A percentile compares a stretch with the other conserved stretches of the same genome.
Evolutionary conservation across 805 yeast species (phyloP).

Genomic region (Ogataea henricii): DNA sequence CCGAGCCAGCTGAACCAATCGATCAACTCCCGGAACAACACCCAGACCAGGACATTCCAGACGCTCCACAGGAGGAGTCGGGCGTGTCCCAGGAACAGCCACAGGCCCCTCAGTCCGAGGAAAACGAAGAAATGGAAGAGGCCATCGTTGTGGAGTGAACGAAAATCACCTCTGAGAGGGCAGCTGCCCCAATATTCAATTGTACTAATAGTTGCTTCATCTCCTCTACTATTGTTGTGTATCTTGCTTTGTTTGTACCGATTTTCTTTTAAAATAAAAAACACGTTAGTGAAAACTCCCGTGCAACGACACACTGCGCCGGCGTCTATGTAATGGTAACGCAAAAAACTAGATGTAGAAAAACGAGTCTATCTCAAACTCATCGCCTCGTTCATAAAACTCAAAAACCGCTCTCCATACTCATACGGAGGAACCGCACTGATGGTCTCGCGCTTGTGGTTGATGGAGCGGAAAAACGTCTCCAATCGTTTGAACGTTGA

Average conservation of each 20-base stretch:
- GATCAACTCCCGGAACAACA: too few relatives aligned
- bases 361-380: too few relatives aligned
- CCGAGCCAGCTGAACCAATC: slow-evolving; percentile 1
- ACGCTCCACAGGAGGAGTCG: slow-evolving; percentile 16
- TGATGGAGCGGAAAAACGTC: slow-evolving; percentile 78
- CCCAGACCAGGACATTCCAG: not conserved
- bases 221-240: not conserved
- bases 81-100: slow-evolving; percentile 3
- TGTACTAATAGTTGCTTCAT: slow-evolving; percentile 7
- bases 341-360: not conserved
- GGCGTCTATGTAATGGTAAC: not conserved
- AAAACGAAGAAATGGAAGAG: slow-evolving; percentile 18
- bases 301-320: not conserved
- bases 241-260: not conserved
- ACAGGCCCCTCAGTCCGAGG: slow-evolving; percentile 1
- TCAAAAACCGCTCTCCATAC: slow-evolving; percentile 83
- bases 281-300: not conserved
- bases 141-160: slow-evolving; percentile 12
- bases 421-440: slow-evolving; percentile 91
- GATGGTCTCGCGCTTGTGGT: slow-evolving; percentile 66
- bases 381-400: slow-evolving; percentile 51
- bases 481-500: slow-evolving; percentile 75
- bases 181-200: too few relatives aligned
- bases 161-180: not conserved
- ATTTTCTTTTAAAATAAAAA: not conserved